Evolutionary conservation across 2,329 filamentous ascomycete genomes (phyloP), one percentile per base, ranked within the genome.

Genomic region (Arachnopeziza araneosa): DNA sequence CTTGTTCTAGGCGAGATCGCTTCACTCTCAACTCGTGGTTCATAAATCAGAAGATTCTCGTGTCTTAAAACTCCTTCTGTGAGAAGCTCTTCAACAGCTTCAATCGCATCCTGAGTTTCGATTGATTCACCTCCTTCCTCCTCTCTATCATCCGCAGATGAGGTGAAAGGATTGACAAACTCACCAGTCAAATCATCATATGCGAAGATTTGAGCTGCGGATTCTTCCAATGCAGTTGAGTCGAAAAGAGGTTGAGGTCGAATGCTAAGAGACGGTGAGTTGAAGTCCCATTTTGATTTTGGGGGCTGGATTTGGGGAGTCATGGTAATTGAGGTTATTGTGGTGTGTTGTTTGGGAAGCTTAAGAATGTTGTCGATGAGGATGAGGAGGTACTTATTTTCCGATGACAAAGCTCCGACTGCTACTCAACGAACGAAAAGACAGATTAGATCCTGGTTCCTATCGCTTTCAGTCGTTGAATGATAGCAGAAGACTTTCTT

Each of bases 331-430:
- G 26, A 5, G 26, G 26, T 30, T 5, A 30, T 30, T 30, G 26
- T 9, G 26, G 26, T 30, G 26, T 9, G 26, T 30, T 4, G 26
- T 30, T n/a, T n/a, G 30, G 14, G 30, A 32, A 32, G 14, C 10
- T 14, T 44, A 12, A 44, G 36, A 44, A 2, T 19, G 36, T 17
- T 17, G 10, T 44, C 12, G 17, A 44, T 44, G 36, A 14, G 5
- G 36, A 17, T 44, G 12, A 7, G 36, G 17, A 14, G 10, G 36
- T 17, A 19, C 10, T 44, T 44, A 17, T 12, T 44, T 4, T 44
- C 2, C 12, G 12, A 61, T 24, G 30, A 58, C 17, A 67, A 51
- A 2, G 52, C 54, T 53, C 59, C 49, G 24, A 26, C 30, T 19
- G 4, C 36, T 17, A 44, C 17, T 44, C 36, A 44, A 44, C 12